A percentile compares a stretch with the other conserved stretches of the same genome.
Conservation (phyloP, 208 protist species). For the Wallacemonas sp. region DNA sequence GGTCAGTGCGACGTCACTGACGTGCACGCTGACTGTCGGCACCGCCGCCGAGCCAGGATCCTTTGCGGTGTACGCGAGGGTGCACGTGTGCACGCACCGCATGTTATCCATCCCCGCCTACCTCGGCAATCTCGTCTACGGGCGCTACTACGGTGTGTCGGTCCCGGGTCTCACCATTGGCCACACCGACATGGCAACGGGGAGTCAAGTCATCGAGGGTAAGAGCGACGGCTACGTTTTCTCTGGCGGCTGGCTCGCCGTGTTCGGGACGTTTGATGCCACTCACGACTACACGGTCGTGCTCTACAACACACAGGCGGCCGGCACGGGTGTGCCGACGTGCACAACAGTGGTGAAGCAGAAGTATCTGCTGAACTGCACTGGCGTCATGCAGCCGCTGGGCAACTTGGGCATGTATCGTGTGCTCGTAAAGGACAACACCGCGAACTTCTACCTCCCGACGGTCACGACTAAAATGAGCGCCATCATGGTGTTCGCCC, state of each 20-base stretch:
- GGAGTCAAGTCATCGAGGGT: background rate
- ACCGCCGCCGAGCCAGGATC: background rate
- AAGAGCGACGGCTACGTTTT: background rate
- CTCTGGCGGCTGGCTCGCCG: constrained; percentile 7
- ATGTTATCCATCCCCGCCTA: background rate
- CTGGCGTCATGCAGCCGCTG: background rate
- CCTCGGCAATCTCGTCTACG: constrained; percentile 15
- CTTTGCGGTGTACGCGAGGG: constrained; percentile 19
- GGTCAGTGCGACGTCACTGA: constrained; percentile 8
- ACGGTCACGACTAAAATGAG: background rate
- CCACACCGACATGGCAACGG: background rate
- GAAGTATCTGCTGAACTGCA: constrained; percentile 9
- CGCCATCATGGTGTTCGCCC: constrained; percentile 7
- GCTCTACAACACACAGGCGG: constrained; percentile 12
- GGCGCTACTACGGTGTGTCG: constrained; percentile 1
- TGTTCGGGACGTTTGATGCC: constrained; percentile 11
- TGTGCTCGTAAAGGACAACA: constrained; percentile 11
- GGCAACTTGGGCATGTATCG: constrained; percentile 16
- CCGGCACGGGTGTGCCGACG: constrained; percentile 8
- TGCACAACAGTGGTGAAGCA: background rate
- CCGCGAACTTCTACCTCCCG: background rate
- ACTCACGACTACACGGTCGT: constrained; percentile 2
- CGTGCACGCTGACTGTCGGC: constrained; percentile 10
- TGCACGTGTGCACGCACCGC: constrained; percentile 30
- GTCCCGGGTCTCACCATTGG: background rate